Evolutionary conservation across 805 yeast genomes (phyloP).

Genomic region (Grigorovia yakushimaensis): DNA sequence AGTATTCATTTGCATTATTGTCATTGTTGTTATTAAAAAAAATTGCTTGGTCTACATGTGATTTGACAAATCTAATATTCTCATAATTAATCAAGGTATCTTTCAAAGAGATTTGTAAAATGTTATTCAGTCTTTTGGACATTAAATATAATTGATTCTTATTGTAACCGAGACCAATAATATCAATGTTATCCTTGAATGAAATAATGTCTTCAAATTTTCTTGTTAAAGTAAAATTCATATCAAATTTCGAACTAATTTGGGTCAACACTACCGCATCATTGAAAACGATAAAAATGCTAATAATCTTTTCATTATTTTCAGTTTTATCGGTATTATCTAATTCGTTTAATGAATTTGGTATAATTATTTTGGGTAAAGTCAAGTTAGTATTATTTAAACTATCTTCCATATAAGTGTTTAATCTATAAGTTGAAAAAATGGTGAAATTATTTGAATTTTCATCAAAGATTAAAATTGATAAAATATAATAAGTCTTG

Average conservation of each 20-base stretch:
- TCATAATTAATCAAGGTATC: constrained; percentile 18
- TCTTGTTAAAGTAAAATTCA: constrained; percentile 28
- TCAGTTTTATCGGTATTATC: too few relatives aligned
- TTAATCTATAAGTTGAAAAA: constrained; percentile 57
- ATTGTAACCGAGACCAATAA: constrained; percentile 55
- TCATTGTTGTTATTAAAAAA: constrained; percentile 40
- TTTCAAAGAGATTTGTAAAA: constrained; percentile 46
- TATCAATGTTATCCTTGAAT: constrained; percentile 41
- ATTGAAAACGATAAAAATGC: constrained; percentile 52
- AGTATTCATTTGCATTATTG: too few relatives aligned
- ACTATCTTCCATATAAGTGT: constrained; percentile 32
- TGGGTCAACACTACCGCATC: constrained; percentile 61
- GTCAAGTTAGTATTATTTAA: not conserved
- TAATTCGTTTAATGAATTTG: constrained; percentile 6
- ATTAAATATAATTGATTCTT: constrained; percentile 37
- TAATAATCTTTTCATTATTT: constrained; percentile 10
- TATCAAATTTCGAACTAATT: constrained; percentile 33
- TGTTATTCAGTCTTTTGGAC: constrained; percentile 45
- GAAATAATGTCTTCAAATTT: constrained; percentile 78
- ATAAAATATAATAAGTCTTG: constrained; percentile 36
- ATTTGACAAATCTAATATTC: constrained; percentile 39
- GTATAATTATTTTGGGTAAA: constrained; percentile 10
- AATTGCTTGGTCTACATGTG: constrained; percentile 79
- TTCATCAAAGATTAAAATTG: constrained; percentile 40
- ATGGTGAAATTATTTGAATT: constrained; percentile 43